phyloP scores from a whole-genome alignment of 164 flowering plant species.

The Saururus chinensis region DNA sequence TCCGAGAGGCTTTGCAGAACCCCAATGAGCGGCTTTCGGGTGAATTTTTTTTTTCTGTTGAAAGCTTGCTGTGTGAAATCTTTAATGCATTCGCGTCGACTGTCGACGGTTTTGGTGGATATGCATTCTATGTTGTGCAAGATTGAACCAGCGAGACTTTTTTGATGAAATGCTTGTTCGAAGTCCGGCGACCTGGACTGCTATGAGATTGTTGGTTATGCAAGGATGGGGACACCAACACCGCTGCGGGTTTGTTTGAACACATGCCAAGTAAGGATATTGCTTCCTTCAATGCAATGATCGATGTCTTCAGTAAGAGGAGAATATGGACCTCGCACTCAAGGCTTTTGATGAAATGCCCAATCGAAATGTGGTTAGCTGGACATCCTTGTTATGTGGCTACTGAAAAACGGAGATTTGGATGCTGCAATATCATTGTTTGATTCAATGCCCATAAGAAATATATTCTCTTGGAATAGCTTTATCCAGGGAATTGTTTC shows the following conservation, averaged over 20 bases:
- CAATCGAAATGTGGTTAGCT: too few relatives aligned
- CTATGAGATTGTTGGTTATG: constrained; percentile 52
- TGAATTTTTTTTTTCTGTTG: constrained; percentile 16
- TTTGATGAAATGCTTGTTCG: constrained; percentile 68
- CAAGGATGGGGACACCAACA: constrained; percentile 38
- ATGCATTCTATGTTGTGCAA: constrained; percentile 53
- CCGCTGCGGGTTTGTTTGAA: constrained; percentile 41
- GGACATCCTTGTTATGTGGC: constrained; percentile 71
- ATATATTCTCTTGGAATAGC: too few relatives aligned
- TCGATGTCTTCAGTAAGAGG: constrained; percentile 56
- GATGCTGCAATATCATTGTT: constrained; percentile 44
- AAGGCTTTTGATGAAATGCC: constrained; percentile 46
- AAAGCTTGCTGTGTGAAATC: constrained; percentile 53
- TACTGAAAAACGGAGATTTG: constrained; percentile 46
- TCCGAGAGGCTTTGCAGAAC: constrained; percentile 84
- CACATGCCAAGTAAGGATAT: constrained; percentile 46
- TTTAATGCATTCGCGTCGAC: too few relatives aligned
- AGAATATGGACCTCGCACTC: constrained; percentile 42
- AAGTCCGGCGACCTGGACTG: constrained; percentile 66
- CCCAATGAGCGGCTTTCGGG: constrained; percentile 84
- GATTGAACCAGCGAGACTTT: constrained; percentile 32
- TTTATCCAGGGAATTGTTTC: constrained; percentile 47
- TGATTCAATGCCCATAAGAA: constrained; percentile 52
- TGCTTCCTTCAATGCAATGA: constrained; percentile 51
- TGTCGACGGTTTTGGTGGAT: constrained; percentile 61